Conservation (phyloP, 225 moss, liverwort and hornwort genomes). For the Sphagnum tenellum region DNA sequence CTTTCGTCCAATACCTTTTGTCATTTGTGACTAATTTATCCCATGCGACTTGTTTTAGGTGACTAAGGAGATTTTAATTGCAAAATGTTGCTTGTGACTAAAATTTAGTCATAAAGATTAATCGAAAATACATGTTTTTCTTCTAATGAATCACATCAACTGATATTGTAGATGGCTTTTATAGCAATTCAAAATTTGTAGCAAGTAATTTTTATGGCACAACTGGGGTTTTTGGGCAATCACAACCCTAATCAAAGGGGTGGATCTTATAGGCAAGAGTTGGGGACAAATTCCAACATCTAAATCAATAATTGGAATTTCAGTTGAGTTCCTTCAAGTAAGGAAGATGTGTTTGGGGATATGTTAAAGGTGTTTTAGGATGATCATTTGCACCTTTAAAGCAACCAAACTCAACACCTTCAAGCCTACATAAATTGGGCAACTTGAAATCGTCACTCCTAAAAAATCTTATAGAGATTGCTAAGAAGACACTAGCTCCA, state of each 20-base stretch:
- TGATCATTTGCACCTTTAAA: conserved; percentile 68
- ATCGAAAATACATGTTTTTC: too few species aligned
- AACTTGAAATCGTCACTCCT: conserved; percentile 59
- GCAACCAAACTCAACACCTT: conserved; percentile 39
- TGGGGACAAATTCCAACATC: conserved; percentile 40
- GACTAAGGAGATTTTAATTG: too few species aligned
- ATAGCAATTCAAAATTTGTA: conserved; percentile 10
- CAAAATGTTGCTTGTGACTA: too few species aligned
- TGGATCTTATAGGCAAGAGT: conserved; percentile 40
- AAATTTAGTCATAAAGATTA: too few species aligned
- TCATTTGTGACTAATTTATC: too few species aligned
- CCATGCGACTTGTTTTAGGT: too few species aligned
- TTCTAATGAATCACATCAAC: too few species aligned
- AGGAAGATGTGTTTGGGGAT: conserved; percentile 91
- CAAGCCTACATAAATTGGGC: conserved; percentile 52
- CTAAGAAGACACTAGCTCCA: conserved; percentile 29
- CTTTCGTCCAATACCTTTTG: too few species aligned
- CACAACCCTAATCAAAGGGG: conserved; percentile 1
- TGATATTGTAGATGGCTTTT: conserved; percentile 28
- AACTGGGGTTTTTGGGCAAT: conserved; percentile 24
- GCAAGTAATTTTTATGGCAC: conserved; percentile 33
- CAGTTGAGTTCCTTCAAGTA: conserved; percentile 57
- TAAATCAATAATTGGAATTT: conserved; percentile 71
- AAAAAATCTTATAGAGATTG: conserved; percentile 27
- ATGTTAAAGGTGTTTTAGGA: conserved; percentile 63